Percentiles rank a stretch among this genome's conserved stretches.
phyloP scores from a whole-genome alignment of 2,329 filamentous ascomycete species.

The Diaporthe capsici region DNA sequence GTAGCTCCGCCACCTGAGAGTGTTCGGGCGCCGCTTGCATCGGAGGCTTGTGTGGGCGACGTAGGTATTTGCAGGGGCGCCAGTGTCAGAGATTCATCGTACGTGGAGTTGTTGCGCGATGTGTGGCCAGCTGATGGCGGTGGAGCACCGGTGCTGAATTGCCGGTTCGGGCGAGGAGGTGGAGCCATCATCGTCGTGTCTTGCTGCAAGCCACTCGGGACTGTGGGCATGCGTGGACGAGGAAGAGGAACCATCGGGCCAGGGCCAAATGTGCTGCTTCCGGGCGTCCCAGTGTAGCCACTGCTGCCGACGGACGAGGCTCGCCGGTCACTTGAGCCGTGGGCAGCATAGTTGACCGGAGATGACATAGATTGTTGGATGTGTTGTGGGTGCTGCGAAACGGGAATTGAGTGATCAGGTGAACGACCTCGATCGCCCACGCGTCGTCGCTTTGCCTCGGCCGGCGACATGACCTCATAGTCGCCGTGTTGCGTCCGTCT shows the following conservation, averaged over 20 bases:
- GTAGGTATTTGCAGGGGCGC: constrained; percentile 65
- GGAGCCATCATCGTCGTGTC: constrained; percentile 64
- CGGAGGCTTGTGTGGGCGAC: constrained; percentile 45
- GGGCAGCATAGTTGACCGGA: constrained; percentile 25
- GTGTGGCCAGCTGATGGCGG: constrained; percentile 49
- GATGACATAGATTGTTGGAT: constrained; percentile 35
- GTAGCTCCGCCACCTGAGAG: constrained; percentile 30
- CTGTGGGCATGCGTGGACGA: constrained; percentile 35
- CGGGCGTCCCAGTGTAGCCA: constrained; percentile 31
- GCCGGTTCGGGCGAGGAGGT: constrained; percentile 57
- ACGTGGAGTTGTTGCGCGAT: constrained; percentile 57
- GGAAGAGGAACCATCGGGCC: constrained; percentile 35
- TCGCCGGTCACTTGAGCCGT: constrained; percentile 35
- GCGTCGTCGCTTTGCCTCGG: constrained; percentile 52
- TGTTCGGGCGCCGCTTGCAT: constrained; percentile 47
- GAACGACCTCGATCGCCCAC: constrained; percentile 50
- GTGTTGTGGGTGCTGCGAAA: constrained; percentile 32
- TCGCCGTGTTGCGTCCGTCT: constrained; percentile 36
- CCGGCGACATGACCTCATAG: constrained; percentile 52
- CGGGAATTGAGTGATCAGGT: constrained; percentile 30
- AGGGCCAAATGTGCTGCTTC: constrained; percentile 26
- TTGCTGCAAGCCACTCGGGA: constrained; percentile 34
- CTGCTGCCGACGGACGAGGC: constrained; percentile 37
- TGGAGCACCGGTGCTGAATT: constrained; percentile 52
- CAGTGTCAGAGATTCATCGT: constrained; percentile 67